phyloP scores from a whole-genome alignment of 805 yeast species.

The Isabelozyma gotoi region DNA sequence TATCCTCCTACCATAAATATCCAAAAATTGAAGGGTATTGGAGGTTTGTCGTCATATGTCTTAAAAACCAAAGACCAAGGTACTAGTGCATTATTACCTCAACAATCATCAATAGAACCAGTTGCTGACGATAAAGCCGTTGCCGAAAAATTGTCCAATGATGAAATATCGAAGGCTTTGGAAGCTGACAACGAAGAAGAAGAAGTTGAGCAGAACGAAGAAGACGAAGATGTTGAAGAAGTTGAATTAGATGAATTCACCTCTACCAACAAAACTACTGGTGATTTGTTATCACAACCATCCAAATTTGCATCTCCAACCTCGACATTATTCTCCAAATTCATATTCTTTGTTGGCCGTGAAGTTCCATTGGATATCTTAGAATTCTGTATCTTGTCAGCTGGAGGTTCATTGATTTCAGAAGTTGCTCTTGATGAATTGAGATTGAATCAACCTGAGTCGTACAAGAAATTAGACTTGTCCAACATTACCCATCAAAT shows the following conservation, averaged over 20 bases:
- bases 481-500: conserved; percentile 86
- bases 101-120: conserved; percentile 3
- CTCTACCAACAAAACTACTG: conserved; percentile 59
- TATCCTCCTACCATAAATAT: conserved; percentile 88
- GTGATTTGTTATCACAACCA: conserved; percentile 75
- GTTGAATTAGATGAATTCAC: conserved; percentile 67
- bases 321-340: conserved; percentile 67
- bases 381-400: conserved; percentile 81
- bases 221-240: conserved; percentile 16
- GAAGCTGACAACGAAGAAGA: conserved; percentile 39
- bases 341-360: conserved; percentile 86
- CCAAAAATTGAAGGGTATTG: conserved; percentile 75
- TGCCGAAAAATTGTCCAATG: conserved; percentile 31
- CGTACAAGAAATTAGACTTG: conserved; percentile 54
- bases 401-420: conserved; percentile 83
- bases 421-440: conserved; percentile 86
- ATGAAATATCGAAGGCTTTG: conserved; percentile 50
- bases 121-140: conserved; percentile 12
- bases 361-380: conserved; percentile 92
- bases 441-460: conserved; percentile 45
- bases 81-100: conserved; percentile 38
- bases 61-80: conserved; percentile 53
- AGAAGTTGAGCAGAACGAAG: conserved; percentile 12
- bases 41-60: conserved; percentile 84
- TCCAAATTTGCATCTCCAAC: conserved; percentile 50